These are phyloP conservation scores for Monosporozyma siamensis DNA, from an alignment of 805 yeast genomes.

Conservation along the genomic window DNA sequence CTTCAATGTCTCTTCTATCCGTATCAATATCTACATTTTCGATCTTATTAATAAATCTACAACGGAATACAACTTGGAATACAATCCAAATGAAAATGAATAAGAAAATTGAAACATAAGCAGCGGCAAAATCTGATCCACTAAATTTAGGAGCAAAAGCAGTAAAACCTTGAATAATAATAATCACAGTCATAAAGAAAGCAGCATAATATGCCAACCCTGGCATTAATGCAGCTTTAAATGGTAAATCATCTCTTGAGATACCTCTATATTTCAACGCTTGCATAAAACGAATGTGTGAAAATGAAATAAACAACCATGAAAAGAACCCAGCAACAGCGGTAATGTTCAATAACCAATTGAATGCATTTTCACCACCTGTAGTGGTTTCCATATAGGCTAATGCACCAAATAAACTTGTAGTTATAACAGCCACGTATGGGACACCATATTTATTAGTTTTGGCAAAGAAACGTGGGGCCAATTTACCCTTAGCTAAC, in stretches of 20 bases:
- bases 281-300: slow-evolving; percentile 63
- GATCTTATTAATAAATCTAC: slow-evolving; percentile 34
- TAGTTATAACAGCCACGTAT: slow-evolving; percentile 43
- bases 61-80: slow-evolving; percentile 43
- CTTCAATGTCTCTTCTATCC: slow-evolving; percentile 55
- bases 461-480: slow-evolving; percentile 42
- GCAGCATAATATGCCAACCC: slow-evolving; percentile 52
- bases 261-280: slow-evolving; percentile 55
- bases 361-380: slow-evolving; percentile 50
- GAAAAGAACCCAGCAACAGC: slow-evolving; percentile 69
- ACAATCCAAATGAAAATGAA: slow-evolving; percentile 44
- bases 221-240: slow-evolving; percentile 62
- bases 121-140: slow-evolving; percentile 51
- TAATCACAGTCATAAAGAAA: slow-evolving; percentile 41
- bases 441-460: slow-evolving; percentile 58
- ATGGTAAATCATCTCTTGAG: slow-evolving; percentile 61
- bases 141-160: slow-evolving; percentile 43
- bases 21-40: slow-evolving; percentile 35
- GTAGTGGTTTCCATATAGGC: slow-evolving; percentile 50
- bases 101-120: slow-evolving; percentile 57
- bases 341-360: slow-evolving; percentile 68
- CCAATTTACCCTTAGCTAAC: slow-evolving; percentile 50
- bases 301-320: slow-evolving; percentile 56
- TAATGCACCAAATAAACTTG: slow-evolving; percentile 53
- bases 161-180: slow-evolving; percentile 59